Percentiles rank a stretch among this genome's conserved stretches.
Evolutionary conservation across 2,329 filamentous ascomycete species (phyloP).

Genomic region (Aspergillus chevalieri): DNA sequence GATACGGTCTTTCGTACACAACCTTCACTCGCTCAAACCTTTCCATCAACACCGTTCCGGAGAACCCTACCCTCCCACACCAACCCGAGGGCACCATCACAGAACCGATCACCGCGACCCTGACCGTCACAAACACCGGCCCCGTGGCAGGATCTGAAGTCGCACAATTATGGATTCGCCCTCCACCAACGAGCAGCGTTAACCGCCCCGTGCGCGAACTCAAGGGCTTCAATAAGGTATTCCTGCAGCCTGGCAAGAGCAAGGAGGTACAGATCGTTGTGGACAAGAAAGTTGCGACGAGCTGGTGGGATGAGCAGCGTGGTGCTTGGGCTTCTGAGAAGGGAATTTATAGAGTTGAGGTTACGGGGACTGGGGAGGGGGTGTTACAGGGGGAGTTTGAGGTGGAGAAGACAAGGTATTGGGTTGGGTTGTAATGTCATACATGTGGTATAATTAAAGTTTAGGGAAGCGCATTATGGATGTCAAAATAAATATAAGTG

Average conservation of each 20-base stretch:
- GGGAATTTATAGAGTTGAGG: constrained; percentile 58
- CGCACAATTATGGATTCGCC: constrained; percentile 50
- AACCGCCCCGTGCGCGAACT: constrained; percentile 56
- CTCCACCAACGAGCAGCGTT: constrained; percentile 44
- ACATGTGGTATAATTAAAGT: no score
- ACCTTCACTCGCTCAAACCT: constrained; percentile 54
- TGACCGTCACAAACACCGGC: constrained; percentile 50
- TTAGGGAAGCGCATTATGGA: no score
- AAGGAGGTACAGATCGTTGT: constrained; percentile 51
- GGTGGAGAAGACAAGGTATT: constrained; percentile 59
- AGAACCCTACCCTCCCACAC: constrained; percentile 29
- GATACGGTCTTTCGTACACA: constrained; percentile 71
- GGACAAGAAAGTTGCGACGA: constrained; percentile 59
- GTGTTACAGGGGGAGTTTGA: constrained; percentile 50
- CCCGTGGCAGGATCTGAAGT: constrained; percentile 48
- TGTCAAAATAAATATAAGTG: no score
- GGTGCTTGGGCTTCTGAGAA: constrained; percentile 61
- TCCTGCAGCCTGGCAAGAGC: constrained; percentile 54
- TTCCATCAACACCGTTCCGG: constrained; percentile 18
- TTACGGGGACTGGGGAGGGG: constrained; percentile 52
- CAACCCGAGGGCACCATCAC: constrained; percentile 19
- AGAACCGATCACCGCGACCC: constrained; percentile 43
- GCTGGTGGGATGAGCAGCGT: constrained; percentile 65
- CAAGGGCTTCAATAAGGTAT: constrained; percentile 61
- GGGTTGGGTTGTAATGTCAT: constrained; percentile 53